These are phyloP conservation scores for Rutstroemia sp. DNA, from an alignment of 2,329 filamentous ascomycete species.

Conservation along the genomic window DNA sequence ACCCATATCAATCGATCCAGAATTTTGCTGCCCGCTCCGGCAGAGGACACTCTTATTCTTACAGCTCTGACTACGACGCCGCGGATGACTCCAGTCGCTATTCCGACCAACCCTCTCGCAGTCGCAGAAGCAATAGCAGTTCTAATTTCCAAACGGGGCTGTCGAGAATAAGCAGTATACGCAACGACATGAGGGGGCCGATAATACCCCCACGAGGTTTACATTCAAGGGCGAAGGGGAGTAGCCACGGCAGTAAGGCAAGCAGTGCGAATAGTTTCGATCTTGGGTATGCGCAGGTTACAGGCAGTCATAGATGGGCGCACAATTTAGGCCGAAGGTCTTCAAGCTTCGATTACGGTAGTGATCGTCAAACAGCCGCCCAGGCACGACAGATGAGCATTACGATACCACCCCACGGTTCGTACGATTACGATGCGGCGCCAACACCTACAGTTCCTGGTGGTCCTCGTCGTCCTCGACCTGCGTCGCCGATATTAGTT, in stretches of 20 bases:
- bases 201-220: slow-evolving; percentile 33
- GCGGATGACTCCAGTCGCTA: slow-evolving; percentile 46
- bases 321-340: slow-evolving; percentile 46
- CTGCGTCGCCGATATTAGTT: slow-evolving; percentile 32
- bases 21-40: slow-evolving; percentile 22
- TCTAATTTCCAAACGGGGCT: slow-evolving; percentile 59
- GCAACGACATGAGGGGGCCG: slow-evolving; percentile 28
- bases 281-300: slow-evolving; percentile 49
- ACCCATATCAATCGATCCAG: slow-evolving; percentile 21
- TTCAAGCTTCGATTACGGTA: slow-evolving; percentile 67
- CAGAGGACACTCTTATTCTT: slow-evolving; percentile 42
- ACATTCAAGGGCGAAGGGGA: slow-evolving; percentile 52
- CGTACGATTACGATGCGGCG: slow-evolving; percentile 65
- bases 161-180: slow-evolving; percentile 56
- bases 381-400: slow-evolving; percentile 24
- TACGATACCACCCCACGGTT: slow-evolving; percentile 13
- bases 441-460: slow-evolving; percentile 79
- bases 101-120: slow-evolving; percentile 43
- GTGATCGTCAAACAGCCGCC: slow-evolving; percentile 30
- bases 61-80: slow-evolving; percentile 54
- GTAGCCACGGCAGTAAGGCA: slow-evolving; percentile 67
- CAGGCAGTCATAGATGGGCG: slow-evolving; percentile 52
- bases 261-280: slow-evolving; percentile 64
- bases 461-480: slow-evolving; percentile 57
- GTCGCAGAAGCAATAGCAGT: slow-evolving; percentile 72